Base-by-base conservation (phyloP, 371 early-diverging fungal genomes). In the Rhizomucor pusillus region DNA sequence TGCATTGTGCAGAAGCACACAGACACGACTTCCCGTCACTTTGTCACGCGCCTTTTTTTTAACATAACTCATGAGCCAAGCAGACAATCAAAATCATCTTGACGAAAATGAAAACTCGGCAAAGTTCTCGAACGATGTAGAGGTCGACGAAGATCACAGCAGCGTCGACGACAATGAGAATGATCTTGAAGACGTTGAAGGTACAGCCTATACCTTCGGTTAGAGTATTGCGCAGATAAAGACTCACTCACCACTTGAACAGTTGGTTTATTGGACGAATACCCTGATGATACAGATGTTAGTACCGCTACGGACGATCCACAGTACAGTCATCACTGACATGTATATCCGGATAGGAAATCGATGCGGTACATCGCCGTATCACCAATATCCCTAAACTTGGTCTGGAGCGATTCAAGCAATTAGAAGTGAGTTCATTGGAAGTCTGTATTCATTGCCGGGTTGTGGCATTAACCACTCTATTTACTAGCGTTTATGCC, bases 311-410 rank as follows among this genome's bases (percentile, higher is more conserved):
- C 41, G 3, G 11, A 14, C n/a, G n/a, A n/a, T n/a, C n/a, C n/a
- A n/a, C n/a, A n/a, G n/a, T n/a, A n/a, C n/a, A n/a, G n/a, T n/a
- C n/a, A n/a, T n/a, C n/a, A n/a, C n/a, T n/a, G n/a, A n/a, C n/a
- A n/a, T n/a, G n/a, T n/a, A n/a, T n/a, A n/a, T 39, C 36, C n/a
- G 34, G 54, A 34, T 57, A 90, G 89, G 89, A 87, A 53, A 77
- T 95, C 7, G 93, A 95, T 58, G 69, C 91, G 41, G 84, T 85
- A 39, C 94, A 95, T 71, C 78, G 84, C 44, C 82, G 92, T 40
- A 72, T 95, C 46, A 71, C 65, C 10, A 63, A 80, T 34, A 60
- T 93, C 9, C 71, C 77, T 0, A 72, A 62, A 5, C 73, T 95
- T 5, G 72, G 69, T 0, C 69, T 94, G 1, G 81, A 67, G 24